These are phyloP conservation scores for Choanephora cucurbitarum DNA, from an alignment of 371 early-diverging fungal species.

Conservation along the genomic window DNA sequence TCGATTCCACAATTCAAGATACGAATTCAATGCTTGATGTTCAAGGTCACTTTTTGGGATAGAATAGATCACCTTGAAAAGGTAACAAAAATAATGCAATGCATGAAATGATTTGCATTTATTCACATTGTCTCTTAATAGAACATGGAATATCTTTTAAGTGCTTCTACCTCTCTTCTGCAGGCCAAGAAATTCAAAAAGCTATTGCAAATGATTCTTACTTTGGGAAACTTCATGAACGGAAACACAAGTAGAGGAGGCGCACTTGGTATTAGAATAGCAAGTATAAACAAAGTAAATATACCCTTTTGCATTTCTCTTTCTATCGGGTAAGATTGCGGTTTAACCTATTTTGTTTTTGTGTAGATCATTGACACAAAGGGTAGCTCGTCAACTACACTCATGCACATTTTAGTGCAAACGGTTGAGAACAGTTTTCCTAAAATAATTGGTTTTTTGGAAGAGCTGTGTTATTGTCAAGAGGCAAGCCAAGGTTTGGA, in stretches of 20 bases:
- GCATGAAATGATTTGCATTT: no score
- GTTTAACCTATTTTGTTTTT: no score
- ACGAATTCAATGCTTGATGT: conserved; percentile 70
- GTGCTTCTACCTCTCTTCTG: conserved; percentile 53
- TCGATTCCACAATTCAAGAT: conserved; percentile 74
- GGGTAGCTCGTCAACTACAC: conserved; percentile 61
- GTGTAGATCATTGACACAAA: conserved; percentile 86
- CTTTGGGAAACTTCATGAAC: conserved; percentile 92
- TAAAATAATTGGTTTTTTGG: conserved; percentile 59
- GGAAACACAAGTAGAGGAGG: conserved; percentile 84
- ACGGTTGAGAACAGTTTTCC: conserved; percentile 69
- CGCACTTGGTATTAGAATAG: conserved; percentile 87
- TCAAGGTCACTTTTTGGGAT: conserved; percentile 73
- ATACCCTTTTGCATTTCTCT: no score
- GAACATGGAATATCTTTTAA: conserved; percentile 42
- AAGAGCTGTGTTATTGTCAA: conserved; percentile 69
- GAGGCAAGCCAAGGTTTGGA: conserved; percentile 73
- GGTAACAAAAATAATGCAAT: conserved; percentile 28
- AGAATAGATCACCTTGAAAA: conserved; percentile 62
- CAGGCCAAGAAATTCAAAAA: conserved; percentile 51
- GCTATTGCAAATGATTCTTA: conserved; percentile 71
- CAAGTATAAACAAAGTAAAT: conserved; percentile 79
- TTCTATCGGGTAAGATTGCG: no score
- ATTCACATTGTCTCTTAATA: no score
- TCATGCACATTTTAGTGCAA: conserved; percentile 78